Conservation (phyloP, 2,329 filamentous ascomycete species). For the Alternaria solani region DNA sequence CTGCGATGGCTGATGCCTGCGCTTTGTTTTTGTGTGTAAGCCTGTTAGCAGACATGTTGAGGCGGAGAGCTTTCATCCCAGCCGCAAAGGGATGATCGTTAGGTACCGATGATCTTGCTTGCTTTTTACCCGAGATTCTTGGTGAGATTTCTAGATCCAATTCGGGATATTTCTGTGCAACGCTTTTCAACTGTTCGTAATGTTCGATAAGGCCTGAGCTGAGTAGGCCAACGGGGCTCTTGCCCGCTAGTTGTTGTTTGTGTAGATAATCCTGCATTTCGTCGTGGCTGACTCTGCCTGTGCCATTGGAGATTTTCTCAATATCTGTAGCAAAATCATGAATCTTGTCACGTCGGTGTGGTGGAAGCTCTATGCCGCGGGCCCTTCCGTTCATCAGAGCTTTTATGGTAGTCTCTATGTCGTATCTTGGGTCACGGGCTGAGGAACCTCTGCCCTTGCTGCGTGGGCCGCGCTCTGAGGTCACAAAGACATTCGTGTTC, state of each 20-base stretch:
- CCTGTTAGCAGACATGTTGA: conserved; percentile 9
- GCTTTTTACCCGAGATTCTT: background rate
- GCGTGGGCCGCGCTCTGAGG: conserved; percentile 18
- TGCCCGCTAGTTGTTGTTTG: conserved; percentile 31
- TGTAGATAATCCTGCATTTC: conserved; percentile 34
- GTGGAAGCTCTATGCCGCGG: conserved; percentile 34
- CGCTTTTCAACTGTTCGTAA: conserved; percentile 5
- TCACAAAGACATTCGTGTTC: conserved; percentile 58
- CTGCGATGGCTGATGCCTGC: conserved; percentile 26
- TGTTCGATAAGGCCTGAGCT: conserved; percentile 15
- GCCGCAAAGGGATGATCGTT: conserved; percentile 16
- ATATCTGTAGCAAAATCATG: conserved; percentile 41
- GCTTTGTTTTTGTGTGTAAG: conserved; percentile 8
- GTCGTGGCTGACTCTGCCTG: conserved; percentile 18
- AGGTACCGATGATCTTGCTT: background rate
- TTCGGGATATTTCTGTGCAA: conserved; percentile 26
- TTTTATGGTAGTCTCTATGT: conserved; percentile 37
- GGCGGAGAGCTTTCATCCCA: conserved; percentile 6
- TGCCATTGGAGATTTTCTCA: conserved; percentile 25
- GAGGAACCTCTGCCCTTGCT: conserved; percentile 20
- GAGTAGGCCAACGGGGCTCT: conserved; percentile 29
- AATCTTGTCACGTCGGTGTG: conserved; percentile 35
- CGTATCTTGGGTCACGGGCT: conserved; percentile 40
- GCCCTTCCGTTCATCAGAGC: conserved; percentile 32
- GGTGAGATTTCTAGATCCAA: conserved; percentile 9